Conservation (phyloP, 2,329 filamentous ascomycete species). For the Sphaerulina populicola region DNA sequence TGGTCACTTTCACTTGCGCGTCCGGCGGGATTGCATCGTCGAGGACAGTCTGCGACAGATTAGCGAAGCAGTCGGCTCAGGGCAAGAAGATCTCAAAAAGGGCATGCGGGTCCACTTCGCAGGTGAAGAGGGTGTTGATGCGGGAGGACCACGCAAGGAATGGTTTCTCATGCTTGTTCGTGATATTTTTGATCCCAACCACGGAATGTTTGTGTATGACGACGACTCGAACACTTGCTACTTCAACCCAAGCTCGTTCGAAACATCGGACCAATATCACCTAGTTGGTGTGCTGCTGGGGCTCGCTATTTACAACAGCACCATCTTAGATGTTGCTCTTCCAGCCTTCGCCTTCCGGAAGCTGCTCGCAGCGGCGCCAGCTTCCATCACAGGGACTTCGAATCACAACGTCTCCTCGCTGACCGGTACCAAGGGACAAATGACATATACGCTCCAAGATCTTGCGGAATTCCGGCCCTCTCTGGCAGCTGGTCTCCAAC, state of each 20-base stretch:
- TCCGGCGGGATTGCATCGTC: conserved; percentile 76
- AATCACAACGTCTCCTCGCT: conserved; percentile 36
- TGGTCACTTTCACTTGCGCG: conserved; percentile 61
- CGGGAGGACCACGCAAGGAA: conserved; percentile 81
- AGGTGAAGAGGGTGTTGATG: conserved; percentile 86
- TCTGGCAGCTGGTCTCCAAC: conserved; percentile 64
- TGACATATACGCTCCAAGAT: conserved; percentile 71
- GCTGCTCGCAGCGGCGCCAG: conserved; percentile 67
- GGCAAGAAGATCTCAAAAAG: conserved; percentile 82
- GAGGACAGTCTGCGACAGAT: conserved; percentile 81
- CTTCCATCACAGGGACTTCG: conserved; percentile 49
- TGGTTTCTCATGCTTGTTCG: conserved; percentile 85
- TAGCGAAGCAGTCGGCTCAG: conserved; percentile 72
- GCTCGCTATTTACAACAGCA: conserved; percentile 89
- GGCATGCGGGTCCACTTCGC: conserved; percentile 74
- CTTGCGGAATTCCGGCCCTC: conserved; percentile 71
- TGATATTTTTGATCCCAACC: conserved; percentile 83
- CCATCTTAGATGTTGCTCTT: conserved; percentile 78
- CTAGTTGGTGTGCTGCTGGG: conserved; percentile 81
- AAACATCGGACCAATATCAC: conserved; percentile 86
- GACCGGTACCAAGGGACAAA: conserved; percentile 35
- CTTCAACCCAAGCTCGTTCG: conserved; percentile 83
- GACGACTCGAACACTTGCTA: conserved; percentile 87
- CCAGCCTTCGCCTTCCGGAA: conserved; percentile 87
- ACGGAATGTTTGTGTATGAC: conserved; percentile 88